A percentile compares a stretch with the other conserved stretches of the same genome.
phyloP scores from a whole-genome alignment of 768 basidiomycete species.

The Guyanaporus albipodus region DNA sequence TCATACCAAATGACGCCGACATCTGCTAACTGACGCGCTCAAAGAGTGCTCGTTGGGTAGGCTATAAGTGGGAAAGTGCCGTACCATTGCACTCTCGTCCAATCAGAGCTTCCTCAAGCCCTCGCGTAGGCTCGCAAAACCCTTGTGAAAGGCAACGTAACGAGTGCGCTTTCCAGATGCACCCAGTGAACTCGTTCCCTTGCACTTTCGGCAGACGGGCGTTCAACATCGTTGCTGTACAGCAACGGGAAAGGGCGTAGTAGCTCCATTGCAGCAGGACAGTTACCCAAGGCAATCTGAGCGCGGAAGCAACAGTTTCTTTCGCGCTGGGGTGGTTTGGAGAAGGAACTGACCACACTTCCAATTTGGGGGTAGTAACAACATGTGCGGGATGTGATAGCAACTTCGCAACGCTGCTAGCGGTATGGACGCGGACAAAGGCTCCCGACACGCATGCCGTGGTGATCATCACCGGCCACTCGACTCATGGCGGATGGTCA shows the following conservation, averaged over 20 bases:
- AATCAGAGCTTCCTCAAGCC: too few species aligned
- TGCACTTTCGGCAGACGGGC: slow-evolving; percentile 85
- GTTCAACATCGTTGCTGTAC: slow-evolving; percentile 85
- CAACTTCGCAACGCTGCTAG: slow-evolving; percentile 81
- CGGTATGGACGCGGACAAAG: slow-evolving; percentile 74
- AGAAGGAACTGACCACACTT: slow-evolving; percentile 78
- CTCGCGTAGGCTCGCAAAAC: too few species aligned
- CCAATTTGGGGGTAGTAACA: slow-evolving; percentile 85
- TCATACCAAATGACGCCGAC: slow-evolving; percentile 81
- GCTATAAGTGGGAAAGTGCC: too few species aligned
- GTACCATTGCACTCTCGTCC: too few species aligned
- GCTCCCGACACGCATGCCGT: slow-evolving; percentile 78
- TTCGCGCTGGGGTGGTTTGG: slow-evolving; percentile 75
- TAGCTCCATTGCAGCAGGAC: slow-evolving; percentile 55
- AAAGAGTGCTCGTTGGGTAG: too few species aligned
- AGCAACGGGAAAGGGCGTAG: slow-evolving; percentile 89
- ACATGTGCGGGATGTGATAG: slow-evolving; percentile 78
- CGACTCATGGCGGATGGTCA: slow-evolving; percentile 77
- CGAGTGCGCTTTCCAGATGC: too few species aligned
- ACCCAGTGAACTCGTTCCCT: slow-evolving; percentile 87
- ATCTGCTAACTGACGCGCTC: too few species aligned
- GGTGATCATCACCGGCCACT: slow-evolving; percentile 84
- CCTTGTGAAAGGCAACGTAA: too few species aligned
- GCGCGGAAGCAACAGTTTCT: slow-evolving; percentile 77
- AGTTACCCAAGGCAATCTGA: slow-evolving; percentile 47